Evolutionary conservation across 495 filamentous ascomycete species (phyloP), one percentile per base, ranked within the genome.

Genomic region (Penicillium mononematosum): DNA sequence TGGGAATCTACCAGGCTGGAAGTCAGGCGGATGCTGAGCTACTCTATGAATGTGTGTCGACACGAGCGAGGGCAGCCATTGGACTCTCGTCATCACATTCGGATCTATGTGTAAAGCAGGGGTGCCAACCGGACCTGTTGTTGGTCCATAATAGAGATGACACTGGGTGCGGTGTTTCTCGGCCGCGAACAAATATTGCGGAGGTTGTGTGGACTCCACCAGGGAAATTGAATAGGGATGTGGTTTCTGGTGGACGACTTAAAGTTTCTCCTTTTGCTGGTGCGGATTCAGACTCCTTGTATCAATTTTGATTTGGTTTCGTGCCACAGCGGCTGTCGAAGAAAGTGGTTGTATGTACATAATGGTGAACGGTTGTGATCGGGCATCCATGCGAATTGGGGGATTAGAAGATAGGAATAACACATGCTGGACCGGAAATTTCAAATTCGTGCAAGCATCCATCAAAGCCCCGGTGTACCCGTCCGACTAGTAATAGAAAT

Each of bases 1-100:
- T 90, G 5, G 86, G 84, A 0, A 54, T 90, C 4, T 91, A 90
- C 61, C 85, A 89, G 49, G 82, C 83, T 3, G 88, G 86, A 0
- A 85, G 81, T 5, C 73, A 77, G 63, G 58, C 63, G 14, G 84
- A 86, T 68, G 79, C 83, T 2, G 78, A 82, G 50, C 52, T 85
- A 9, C 64, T 91, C 39, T 86, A 84, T 68, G 83, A 82, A 61
- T 86, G 85, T 63, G 76, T 87, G 4, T 85, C 82, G 17, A 77
- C 72, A 12, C 71, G 83, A n/a, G 84, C 84, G 0, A 79, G 79
- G 32, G 69, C 59, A 20, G 70, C 73, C 3, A 75, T 76, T 41
- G 71, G 73, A 1, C 49, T 76, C 29, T 29, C 57, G 2, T 5
- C 42, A 9, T 29, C 54, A 20, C 22, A 16, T 7, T 27, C 36